A percentile compares a stretch with the other conserved stretches of the same genome.
Conservation (phyloP, 768 basidiomycete genomes). For the Termitomyces sp. region DNA sequence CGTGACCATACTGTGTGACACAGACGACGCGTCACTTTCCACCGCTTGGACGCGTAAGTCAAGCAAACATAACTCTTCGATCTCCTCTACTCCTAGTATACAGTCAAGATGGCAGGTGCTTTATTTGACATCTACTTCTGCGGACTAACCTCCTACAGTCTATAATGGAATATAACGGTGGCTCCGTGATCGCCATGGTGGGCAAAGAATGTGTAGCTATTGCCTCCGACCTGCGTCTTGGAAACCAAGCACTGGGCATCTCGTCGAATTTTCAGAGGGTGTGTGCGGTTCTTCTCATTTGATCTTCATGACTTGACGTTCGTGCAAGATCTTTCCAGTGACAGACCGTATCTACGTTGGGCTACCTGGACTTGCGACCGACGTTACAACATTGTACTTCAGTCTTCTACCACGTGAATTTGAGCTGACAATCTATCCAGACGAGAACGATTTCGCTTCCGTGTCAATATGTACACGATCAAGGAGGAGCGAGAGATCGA, state of each 20-base stretch:
- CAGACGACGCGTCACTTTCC: conserved; percentile 43
- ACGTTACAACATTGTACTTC: conserved; percentile 82
- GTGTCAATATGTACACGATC: conserved; percentile 99
- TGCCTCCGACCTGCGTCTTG: conserved; percentile 90
- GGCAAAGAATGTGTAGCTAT: conserved; percentile 99
- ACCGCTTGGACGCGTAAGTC: conserved; percentile 30
- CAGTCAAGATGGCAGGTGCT: conserved; percentile 39
- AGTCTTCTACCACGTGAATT: conserved; percentile 8
- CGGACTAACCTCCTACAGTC: conserved; percentile 50
- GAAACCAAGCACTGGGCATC: conserved; percentile 82
- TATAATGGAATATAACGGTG: conserved; percentile 93
- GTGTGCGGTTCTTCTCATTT: conserved; percentile 13
- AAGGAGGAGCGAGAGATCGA: conserved; percentile 98
- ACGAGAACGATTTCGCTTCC: conserved; percentile 86
- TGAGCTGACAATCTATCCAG: conserved; percentile 37
- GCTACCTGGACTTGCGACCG: conserved; percentile 89
- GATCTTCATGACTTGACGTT: conserved; percentile 12
- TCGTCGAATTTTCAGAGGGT: conserved; percentile 96
- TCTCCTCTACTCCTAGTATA: conserved; percentile 7
- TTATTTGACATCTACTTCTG: not conserved
- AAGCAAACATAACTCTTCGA: conserved; percentile 2
- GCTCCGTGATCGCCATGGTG: conserved; percentile 98
- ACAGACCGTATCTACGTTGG: conserved; percentile 92
- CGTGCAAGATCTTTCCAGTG: conserved; percentile 82
- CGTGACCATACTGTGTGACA: conserved; percentile 30